Evolutionary conservation across 2,329 filamentous ascomycete genomes (phyloP).

Genomic region (Madurella fahalii): DNA sequence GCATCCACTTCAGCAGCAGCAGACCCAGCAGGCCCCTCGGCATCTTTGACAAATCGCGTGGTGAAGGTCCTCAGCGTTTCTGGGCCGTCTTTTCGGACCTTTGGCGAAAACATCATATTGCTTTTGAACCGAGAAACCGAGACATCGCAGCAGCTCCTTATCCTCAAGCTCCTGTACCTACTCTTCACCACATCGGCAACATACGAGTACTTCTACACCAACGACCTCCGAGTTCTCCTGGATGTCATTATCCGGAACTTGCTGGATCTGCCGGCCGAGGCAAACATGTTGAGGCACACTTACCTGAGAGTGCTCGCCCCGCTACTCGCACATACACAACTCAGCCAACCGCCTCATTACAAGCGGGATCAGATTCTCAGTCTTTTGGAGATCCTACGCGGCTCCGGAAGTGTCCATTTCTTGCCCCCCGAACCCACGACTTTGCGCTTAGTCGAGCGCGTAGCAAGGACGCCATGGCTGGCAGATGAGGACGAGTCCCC

Average conservation of each 20-base stretch:
- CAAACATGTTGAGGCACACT: slow-evolving; percentile 74
- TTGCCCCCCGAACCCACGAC: slow-evolving; percentile 79
- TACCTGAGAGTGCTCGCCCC: slow-evolving; percentile 92
- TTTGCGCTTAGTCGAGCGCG: slow-evolving; percentile 70
- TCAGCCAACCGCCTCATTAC: slow-evolving; percentile 82
- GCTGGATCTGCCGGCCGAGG: slow-evolving; percentile 88
- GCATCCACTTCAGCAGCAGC: slow-evolving; percentile 52
- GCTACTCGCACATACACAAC: slow-evolving; percentile 84
- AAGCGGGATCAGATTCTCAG: slow-evolving; percentile 81
- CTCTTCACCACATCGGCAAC: slow-evolving; percentile 89
- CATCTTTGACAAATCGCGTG: slow-evolving; percentile 80
- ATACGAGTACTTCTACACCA: slow-evolving; percentile 98
- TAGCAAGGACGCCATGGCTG: slow-evolving; percentile 68
- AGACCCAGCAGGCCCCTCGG: slow-evolving; percentile 37
- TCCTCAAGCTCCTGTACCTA: slow-evolving; percentile 90
- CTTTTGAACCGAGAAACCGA: slow-evolving; percentile 92
- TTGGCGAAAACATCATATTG: slow-evolving; percentile 95
- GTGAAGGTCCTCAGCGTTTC: slow-evolving; percentile 84
- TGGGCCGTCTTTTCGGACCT: slow-evolving; percentile 81
- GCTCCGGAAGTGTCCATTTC: slow-evolving; percentile 67
- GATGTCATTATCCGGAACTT: slow-evolving; percentile 96
- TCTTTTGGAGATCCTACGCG: slow-evolving; percentile 67
- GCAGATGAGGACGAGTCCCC: slow-evolving; percentile 37
- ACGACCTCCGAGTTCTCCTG: slow-evolving; percentile 87
- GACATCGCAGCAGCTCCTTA: slow-evolving; percentile 90